These are phyloP conservation scores for Coemansia guatemalensis DNA, from an alignment of 192 early-diverging fungal genomes.

Conservation along the genomic window DNA sequence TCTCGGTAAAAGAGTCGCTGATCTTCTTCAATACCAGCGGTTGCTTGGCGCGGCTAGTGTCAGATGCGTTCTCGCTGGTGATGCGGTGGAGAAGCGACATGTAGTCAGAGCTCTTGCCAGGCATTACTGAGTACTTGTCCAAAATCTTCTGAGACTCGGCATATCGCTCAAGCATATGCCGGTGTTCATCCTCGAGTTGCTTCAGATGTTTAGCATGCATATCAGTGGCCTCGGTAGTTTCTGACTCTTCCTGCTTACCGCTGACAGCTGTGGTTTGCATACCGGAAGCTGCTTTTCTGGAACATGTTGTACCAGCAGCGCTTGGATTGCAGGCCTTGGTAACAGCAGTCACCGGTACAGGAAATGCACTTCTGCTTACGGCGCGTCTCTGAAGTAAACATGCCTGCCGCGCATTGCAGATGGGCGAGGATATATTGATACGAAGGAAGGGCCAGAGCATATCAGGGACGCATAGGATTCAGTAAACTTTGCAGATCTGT, in stretches of 20 bases:
- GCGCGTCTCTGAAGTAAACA: neutral
- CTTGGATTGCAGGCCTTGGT: neutral
- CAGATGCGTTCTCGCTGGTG: conserved; percentile 35
- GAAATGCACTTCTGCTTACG: neutral
- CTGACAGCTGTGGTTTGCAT: conserved; percentile 17
- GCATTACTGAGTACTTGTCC: conserved; percentile 53
- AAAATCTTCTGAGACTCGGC: conserved; percentile 48
- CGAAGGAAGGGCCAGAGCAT: neutral
- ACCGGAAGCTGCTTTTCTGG: neutral
- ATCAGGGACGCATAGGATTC: neutral
- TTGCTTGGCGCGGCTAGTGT: conserved; percentile 28
- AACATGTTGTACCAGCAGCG: neutral
- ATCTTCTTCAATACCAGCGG: conserved; percentile 61
- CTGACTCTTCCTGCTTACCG: conserved; percentile 11
- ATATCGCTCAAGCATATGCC: conserved; percentile 45
- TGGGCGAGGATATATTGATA: neutral
- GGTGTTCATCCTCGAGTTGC: conserved; percentile 44
- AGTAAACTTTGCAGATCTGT: neutral
- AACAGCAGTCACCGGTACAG: neutral
- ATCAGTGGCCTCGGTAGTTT: conserved; percentile 1
- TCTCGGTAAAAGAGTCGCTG: conserved; percentile 73
- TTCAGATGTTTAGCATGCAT: conserved; percentile 19
- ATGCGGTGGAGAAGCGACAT: conserved; percentile 50
- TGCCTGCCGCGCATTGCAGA: neutral
- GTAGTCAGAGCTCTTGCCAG: conserved; percentile 47